Evolutionary conservation across 345 rosid species (phyloP).

Genomic region (Brassica nigra): DNA sequence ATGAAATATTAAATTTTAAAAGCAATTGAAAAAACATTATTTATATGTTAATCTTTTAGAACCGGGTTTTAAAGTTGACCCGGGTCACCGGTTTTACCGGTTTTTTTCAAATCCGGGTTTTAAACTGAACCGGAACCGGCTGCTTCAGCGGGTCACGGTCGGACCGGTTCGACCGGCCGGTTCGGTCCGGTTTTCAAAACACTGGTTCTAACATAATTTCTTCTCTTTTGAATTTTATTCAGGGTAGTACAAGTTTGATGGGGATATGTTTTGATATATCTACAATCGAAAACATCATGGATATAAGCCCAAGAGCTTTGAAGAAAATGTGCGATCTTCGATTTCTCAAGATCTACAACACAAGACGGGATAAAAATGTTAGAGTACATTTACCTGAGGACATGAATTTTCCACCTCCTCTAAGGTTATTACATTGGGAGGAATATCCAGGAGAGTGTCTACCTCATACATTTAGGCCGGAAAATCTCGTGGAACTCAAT

Average conservation of each 20-base stretch:
- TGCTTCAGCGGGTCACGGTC: too few species aligned
- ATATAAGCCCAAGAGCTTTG: conserved; percentile 11
- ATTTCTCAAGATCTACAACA: conserved; percentile 20
- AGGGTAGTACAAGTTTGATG: conserved; percentile 28
- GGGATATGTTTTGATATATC: conserved; percentile 33
- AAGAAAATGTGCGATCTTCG: not conserved
- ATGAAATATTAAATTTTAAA: too few species aligned
- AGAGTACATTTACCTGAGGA: not conserved
- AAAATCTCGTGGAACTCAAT: conserved; percentile 29
- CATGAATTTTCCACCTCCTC: conserved; percentile 6
- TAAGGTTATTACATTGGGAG: conserved; percentile 30
- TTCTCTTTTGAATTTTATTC: not conserved
- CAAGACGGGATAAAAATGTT: not conserved
- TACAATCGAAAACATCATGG: not conserved
- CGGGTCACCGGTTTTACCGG: too few species aligned
- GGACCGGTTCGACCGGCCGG: too few species aligned
- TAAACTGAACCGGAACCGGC: too few species aligned
- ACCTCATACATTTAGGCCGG: not conserved
- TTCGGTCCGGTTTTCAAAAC: too few species aligned
- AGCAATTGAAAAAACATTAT: too few species aligned
- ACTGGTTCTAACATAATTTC: not conserved
- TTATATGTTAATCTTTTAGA: too few species aligned
- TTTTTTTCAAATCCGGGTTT: too few species aligned
- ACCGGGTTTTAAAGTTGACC: too few species aligned
- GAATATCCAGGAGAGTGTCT: conserved; percentile 26